phyloP scores from a whole-genome alignment of 2,329 filamentous ascomycete species.

The Fusarium xyrophilum region DNA sequence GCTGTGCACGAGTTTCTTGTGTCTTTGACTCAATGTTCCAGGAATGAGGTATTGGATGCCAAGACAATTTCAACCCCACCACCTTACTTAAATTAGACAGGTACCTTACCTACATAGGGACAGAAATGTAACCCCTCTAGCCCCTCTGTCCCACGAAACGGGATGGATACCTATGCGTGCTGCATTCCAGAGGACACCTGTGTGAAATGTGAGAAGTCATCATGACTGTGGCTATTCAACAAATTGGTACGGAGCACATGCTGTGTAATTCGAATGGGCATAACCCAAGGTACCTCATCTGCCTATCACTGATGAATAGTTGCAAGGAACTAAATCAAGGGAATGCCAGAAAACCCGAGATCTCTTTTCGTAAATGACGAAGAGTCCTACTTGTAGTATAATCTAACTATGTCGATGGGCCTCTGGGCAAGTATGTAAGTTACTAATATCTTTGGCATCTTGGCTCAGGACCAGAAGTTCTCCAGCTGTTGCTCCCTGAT shows the following conservation, averaged over 20 bases:
- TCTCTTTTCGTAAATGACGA: background rate
- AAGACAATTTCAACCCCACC: slow-evolving; percentile 21
- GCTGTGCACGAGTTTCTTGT: background rate
- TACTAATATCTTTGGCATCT: background rate
- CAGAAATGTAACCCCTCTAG: background rate
- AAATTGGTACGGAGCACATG: background rate
- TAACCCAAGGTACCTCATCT: background rate
- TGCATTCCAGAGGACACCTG: background rate
- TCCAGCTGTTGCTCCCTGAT: background rate
- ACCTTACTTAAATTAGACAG: background rate
- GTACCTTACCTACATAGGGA: background rate
- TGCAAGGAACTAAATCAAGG: background rate
- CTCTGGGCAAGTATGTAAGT: background rate
- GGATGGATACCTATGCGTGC: background rate
- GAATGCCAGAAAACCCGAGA: background rate
- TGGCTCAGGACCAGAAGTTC: background rate
- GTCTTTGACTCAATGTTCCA: background rate
- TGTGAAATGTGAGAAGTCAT: background rate
- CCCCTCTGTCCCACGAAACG: background rate
- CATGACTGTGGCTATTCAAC: too few species aligned
- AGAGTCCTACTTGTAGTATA: background rate
- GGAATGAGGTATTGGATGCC: background rate
- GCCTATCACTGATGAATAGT: background rate
- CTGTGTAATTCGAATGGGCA: background rate
- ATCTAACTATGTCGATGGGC: background rate